A percentile compares a stretch with the other conserved stretches of the same genome.
Evolutionary conservation across 2,329 filamentous ascomycete species (phyloP).

Genomic region (Sporothrix schenckii): DNA sequence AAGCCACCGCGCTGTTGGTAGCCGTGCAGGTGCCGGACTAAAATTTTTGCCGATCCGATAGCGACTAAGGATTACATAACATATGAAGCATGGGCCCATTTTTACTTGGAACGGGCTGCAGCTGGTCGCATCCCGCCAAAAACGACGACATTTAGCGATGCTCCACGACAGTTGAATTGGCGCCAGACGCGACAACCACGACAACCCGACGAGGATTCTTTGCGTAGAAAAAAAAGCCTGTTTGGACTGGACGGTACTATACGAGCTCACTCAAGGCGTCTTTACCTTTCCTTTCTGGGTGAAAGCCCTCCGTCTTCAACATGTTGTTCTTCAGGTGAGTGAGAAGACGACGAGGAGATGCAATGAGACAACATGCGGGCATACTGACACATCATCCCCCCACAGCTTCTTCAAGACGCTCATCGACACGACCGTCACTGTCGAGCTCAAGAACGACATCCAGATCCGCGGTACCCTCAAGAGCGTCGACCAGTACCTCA

Average conservation of each 20-base stretch:
- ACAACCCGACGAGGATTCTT: background rate
- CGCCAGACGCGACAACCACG: background rate
- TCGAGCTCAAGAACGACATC: conserved; percentile 99
- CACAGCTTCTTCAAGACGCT: conserved; percentile 90
- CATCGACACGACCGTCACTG: conserved; percentile 94
- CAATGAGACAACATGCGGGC: background rate
- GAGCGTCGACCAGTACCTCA: conserved; percentile 97
- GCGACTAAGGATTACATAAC: background rate
- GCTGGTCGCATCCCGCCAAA: conserved; percentile 22
- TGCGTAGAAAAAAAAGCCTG: background rate
- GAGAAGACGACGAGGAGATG: background rate
- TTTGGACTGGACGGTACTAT: background rate
- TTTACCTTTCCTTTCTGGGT: background rate
- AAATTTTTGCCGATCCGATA: background rate
- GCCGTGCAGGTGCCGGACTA: background rate
- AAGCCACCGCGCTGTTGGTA: background rate
- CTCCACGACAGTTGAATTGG: background rate
- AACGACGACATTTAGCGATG: background rate
- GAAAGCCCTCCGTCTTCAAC: background rate
- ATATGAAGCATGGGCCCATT: background rate
- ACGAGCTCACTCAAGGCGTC: background rate
- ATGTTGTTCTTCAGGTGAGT: conserved; percentile 30
- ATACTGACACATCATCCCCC: background rate
- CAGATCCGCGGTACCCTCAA: conserved; percentile 94
- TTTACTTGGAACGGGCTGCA: background rate